Percentiles rank a stretch among this genome's conserved stretches.
Conservation (phyloP, 108 stramenopile species). For the Skeletonema costatum region DNA sequence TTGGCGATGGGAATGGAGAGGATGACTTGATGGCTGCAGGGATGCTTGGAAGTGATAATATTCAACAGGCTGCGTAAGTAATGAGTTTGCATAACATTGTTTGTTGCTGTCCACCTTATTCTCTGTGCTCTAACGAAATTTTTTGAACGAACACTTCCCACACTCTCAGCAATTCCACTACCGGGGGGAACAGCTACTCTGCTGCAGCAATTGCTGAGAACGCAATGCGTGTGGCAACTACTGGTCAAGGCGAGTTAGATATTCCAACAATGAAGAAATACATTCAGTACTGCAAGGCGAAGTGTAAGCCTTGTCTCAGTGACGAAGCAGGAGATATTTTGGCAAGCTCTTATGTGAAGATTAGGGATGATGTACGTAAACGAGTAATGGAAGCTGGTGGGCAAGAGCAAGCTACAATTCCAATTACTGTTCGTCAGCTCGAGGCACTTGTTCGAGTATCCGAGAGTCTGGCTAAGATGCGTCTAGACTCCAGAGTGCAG, state of each 20-base stretch:
- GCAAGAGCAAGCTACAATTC: conserved; percentile 78
- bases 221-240: conserved; percentile 77
- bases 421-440: conserved; percentile 99
- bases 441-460: conserved; percentile 97
- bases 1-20: conserved; percentile 39
- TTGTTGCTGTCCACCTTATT: neutral
- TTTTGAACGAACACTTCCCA: neutral
- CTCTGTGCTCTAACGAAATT: neutral
- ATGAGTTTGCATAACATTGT: neutral
- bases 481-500: conserved; percentile 90
- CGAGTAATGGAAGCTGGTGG: conserved; percentile 50
- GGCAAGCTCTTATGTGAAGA: conserved; percentile 91
- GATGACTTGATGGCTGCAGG: conserved; percentile 47
- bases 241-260: conserved; percentile 87
- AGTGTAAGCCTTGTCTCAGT: conserved; percentile 89
- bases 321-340: conserved; percentile 89
- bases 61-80: conserved; percentile 50
- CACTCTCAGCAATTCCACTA: conserved; percentile 36
- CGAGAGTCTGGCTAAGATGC: conserved; percentile 97
- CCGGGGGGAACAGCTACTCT: conserved; percentile 55
- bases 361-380: conserved; percentile 91
- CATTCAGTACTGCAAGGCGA: conserved; percentile 94
- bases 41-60: conserved; percentile 41
- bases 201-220: conserved; percentile 88
- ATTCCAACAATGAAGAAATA: conserved; percentile 97